phyloP scores from a whole-genome alignment of 306 rosid genomes.

The Malus sieversii region DNA sequence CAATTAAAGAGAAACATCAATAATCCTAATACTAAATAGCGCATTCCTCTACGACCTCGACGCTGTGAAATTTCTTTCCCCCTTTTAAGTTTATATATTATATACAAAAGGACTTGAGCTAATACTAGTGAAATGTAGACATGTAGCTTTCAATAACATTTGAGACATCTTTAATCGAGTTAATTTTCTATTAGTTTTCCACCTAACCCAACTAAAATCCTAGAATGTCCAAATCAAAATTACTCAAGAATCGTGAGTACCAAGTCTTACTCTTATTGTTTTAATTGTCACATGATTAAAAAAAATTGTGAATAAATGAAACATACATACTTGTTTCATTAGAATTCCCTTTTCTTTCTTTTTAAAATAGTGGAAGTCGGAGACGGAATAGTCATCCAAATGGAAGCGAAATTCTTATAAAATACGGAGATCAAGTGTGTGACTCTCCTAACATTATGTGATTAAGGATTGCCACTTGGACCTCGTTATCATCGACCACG shows the following conservation, averaged over 20 bases:
- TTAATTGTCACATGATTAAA: background rate
- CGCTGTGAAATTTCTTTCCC: too few relatives aligned
- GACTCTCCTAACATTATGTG: background rate
- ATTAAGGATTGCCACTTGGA: background rate
- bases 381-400: too few relatives aligned
- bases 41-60: background rate
- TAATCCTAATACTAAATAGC: too few relatives aligned
- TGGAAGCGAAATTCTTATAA: background rate
- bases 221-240: background rate
- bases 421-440: background rate
- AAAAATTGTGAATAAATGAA: background rate
- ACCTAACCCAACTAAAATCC: background rate
- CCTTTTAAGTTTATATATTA: background rate
- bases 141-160: background rate
- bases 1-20: accelerated
- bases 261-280: background rate
- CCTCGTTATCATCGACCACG: background rate
- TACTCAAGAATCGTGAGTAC: background rate
- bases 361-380: too few relatives aligned
- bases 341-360: background rate
- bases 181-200: background rate
- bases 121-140: background rate
- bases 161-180: background rate
- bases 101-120: too few relatives aligned
- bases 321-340: background rate